Evolutionary conservation across 768 basidiomycete genomes (phyloP), one percentile per base, ranked within the genome.

Genomic region (Rhodocollybia butyracea): DNA sequence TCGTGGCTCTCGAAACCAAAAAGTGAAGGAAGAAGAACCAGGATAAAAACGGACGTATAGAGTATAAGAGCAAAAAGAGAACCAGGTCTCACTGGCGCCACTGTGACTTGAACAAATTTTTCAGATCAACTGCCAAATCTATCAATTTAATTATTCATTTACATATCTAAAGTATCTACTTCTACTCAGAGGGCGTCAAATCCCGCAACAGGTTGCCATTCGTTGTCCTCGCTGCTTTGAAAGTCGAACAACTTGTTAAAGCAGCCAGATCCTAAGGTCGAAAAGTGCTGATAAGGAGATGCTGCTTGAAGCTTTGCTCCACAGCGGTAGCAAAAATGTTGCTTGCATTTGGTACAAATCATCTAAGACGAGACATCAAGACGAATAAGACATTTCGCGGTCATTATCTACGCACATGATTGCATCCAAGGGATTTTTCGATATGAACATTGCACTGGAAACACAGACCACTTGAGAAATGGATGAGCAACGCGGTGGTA

Each of bases 321-420:
- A 65, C 91, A 93, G 5, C 85, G 80, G 62, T 89, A 93, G 73
- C 91, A 94, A 63, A 91, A 94, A 64, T 94, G 91, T 47, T 81
- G 76, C 29, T 69, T 63, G 68, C 91, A 94, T 60, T 83, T 86
- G n/a, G 74, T 70, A 62, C 88, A 92, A 6, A 81, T 88, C 89
- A 91, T 91, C 89, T 90, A 57, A 26, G 11, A 27, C 19, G 15
- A 34, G 40, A 8, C 51, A 57, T 46, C 31, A 63, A 60, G 22
- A 17, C 21, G 22, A 46, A 31, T 15, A 40, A 47, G 54, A 56
- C n/a, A 48, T 52, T 39, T 38, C 47, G 26, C 43, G 41, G 51
- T 22, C 27, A 43, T 4, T 21, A 7, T 41, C 39, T 57, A 73
- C 86, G 58, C 73, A 93, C 92, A 71, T 96, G 94, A 68, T 95